phyloP scores from a whole-genome alignment of 2,329 filamentous ascomycete species.

The Penicillium hordei region DNA sequence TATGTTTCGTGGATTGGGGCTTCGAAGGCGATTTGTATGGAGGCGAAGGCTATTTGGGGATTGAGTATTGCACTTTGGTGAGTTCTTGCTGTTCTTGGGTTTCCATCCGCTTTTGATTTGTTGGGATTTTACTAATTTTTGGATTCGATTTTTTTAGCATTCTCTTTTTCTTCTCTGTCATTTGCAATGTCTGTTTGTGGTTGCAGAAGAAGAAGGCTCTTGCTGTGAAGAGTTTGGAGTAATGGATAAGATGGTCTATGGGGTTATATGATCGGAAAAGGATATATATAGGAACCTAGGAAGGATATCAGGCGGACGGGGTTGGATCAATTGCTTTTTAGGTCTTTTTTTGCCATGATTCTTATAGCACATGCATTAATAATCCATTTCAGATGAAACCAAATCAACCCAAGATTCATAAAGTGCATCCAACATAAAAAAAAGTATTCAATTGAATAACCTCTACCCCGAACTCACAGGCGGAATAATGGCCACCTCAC shows the following conservation, averaged over 20 bases:
- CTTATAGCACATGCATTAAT: conserved; percentile 9
- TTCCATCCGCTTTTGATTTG: not conserved
- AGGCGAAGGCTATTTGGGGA: conserved; percentile 87
- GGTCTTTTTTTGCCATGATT: not conserved
- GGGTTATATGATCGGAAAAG: not conserved
- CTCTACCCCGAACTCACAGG: conserved; percentile 48
- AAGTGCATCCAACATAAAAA: not conserved
- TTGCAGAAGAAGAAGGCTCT: conserved; percentile 56
- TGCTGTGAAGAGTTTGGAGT: conserved; percentile 19
- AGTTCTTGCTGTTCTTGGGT: conserved; percentile 26
- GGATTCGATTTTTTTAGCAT: conserved; percentile 47
- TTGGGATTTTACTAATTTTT: not conserved
- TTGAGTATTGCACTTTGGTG: conserved; percentile 74
- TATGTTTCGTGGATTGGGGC: conserved; percentile 60
- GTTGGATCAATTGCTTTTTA: not conserved
- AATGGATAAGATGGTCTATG: not conserved
- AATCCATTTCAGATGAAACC: not conserved
- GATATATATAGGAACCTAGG: not conserved
- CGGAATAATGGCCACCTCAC: conserved; percentile 50
- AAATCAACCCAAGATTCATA: conserved; percentile 13
- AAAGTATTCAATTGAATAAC: not conserved
- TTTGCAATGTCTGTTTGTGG: conserved; percentile 63
- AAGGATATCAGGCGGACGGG: not conserved
- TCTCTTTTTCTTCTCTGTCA: conserved; percentile 64
- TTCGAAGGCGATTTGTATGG: conserved; percentile 68